Evolutionary conservation across 495 filamentous ascomycete genomes (phyloP).

Genomic region (Podospora comata): DNA sequence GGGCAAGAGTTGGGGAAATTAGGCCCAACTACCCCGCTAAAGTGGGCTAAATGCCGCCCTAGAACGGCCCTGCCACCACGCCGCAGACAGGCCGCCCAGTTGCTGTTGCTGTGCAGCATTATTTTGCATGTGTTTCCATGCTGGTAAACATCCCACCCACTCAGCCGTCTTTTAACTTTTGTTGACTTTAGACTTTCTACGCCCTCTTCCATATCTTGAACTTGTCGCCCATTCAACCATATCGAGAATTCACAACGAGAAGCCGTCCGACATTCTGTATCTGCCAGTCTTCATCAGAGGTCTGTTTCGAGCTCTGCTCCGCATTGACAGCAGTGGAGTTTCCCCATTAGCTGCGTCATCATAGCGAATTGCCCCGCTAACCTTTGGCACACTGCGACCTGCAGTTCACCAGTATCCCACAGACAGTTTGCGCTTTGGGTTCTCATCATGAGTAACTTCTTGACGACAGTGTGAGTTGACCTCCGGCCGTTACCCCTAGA

Average conservation of each 20-base stretch:
- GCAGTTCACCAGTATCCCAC: slow-evolving; percentile 30
- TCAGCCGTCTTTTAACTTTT: slow-evolving; percentile 1
- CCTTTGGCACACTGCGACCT: slow-evolving; percentile 10
- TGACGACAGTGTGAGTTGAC: slow-evolving; percentile 37
- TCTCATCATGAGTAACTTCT: slow-evolving; percentile 36
- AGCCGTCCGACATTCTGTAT: slow-evolving; percentile 7
- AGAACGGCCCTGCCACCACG: slow-evolving; percentile 3
- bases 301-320: slow-evolving; percentile 9
- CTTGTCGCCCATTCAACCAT: neutral
- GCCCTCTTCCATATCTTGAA: neutral
- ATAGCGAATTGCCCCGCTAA: slow-evolving; percentile 33
- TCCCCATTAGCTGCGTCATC: slow-evolving; percentile 19
- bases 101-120: slow-evolving; percentile 24
- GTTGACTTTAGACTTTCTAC: slow-evolving; percentile 9
- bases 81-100: slow-evolving; percentile 10
- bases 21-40: slow-evolving; percentile 18
- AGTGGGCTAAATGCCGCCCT: slow-evolving; percentile 16
- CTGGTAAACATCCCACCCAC: slow-evolving; percentile 23
- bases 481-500: neutral
- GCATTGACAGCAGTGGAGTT: slow-evolving; percentile 17
- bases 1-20: slow-evolving; percentile 2
- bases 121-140: neutral
- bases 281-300: slow-evolving; percentile 10
- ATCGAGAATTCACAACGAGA: neutral
- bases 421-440: slow-evolving; percentile 7